Percentiles rank a stretch among this genome's conserved stretches.
Evolutionary conservation across 2,329 filamentous ascomycete species (phyloP).

Genomic region (Bertia moriformis): DNA sequence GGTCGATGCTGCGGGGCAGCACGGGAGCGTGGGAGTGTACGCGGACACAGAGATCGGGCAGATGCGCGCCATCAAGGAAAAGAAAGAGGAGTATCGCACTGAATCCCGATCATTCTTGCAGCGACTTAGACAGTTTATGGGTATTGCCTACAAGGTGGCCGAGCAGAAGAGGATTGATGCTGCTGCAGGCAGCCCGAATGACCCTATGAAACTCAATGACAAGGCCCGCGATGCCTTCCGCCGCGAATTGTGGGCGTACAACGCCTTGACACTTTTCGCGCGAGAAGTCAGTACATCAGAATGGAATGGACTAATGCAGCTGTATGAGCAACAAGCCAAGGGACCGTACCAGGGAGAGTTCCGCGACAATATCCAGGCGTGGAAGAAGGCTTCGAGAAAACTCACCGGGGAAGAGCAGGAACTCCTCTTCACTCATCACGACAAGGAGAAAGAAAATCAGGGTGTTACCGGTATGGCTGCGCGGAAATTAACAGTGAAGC

Average conservation of each 20-base stretch:
- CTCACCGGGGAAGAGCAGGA: constrained; percentile 45
- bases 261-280: constrained; percentile 51
- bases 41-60: constrained; percentile 40
- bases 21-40: constrained; percentile 12
- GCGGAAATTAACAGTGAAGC: constrained; percentile 55
- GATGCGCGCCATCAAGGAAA: constrained; percentile 58
- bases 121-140: constrained; percentile 50
- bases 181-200: constrained; percentile 18
- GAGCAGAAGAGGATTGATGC: constrained; percentile 39
- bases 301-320: constrained; percentile 44
- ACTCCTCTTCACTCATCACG: constrained; percentile 49
- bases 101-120: constrained; percentile 46
- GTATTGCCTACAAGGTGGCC: constrained; percentile 45
- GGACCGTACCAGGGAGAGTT: constrained; percentile 51
- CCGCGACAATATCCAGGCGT: constrained; percentile 42
- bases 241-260: constrained; percentile 48
- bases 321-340: constrained; percentile 45
- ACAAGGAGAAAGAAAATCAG: constrained; percentile 46
- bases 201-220: constrained; percentile 30
- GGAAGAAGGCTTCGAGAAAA: constrained; percentile 44
- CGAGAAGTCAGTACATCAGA: constrained; percentile 49
- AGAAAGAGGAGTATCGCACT: constrained; percentile 51
- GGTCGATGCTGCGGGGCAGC: constrained; percentile 16
- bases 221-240: constrained; percentile 37
- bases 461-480: constrained; percentile 36